Conservation (phyloP, 2,329 filamentous ascomycete species). For the Sphaerulina vaccinii region DNA sequence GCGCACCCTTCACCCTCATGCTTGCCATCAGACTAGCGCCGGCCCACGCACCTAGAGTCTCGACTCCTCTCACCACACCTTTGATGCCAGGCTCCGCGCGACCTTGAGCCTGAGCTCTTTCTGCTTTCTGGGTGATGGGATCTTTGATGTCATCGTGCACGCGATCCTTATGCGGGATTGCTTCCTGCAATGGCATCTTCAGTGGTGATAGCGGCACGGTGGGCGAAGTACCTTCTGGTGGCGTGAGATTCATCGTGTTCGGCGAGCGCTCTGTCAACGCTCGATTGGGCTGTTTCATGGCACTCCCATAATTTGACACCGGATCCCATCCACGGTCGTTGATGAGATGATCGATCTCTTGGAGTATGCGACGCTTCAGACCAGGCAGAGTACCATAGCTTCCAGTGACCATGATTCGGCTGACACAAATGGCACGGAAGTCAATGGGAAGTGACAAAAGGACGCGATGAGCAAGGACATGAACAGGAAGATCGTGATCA, state of each 20-base stretch:
- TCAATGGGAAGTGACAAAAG: constrained; percentile 77
- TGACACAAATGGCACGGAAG: constrained; percentile 80
- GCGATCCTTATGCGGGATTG: constrained; percentile 25
- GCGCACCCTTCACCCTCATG: constrained; percentile 66
- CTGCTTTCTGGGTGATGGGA: constrained; percentile 57
- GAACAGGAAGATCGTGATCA: constrained; percentile 80
- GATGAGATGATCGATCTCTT: constrained; percentile 69
- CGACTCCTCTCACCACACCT: constrained; percentile 63
- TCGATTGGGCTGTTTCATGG: constrained; percentile 19
- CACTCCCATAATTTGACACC: constrained; percentile 66
- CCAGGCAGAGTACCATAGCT: constrained; percentile 77
- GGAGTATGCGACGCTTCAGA: constrained; percentile 71
- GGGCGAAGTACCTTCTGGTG: constrained; percentile 7
- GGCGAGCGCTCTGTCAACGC: constrained; percentile 23
- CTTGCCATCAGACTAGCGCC: constrained; percentile 70
- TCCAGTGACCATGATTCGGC: constrained; percentile 82
- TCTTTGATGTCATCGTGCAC: constrained; percentile 36
- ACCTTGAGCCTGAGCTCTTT: constrained; percentile 49
- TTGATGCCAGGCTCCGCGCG: constrained; percentile 45
- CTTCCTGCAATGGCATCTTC: constrained; percentile 30
- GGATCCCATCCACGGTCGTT: constrained; percentile 72
- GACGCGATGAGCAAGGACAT: constrained; percentile 71
- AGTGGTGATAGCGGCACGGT: constrained; percentile 19
- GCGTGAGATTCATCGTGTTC: constrained; percentile 17
- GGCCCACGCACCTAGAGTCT: constrained; percentile 71